Evolutionary conservation across 768 basidiomycete species (phyloP), one percentile per base, ranked within the genome.

Genomic region (Termitomyces sp.): DNA sequence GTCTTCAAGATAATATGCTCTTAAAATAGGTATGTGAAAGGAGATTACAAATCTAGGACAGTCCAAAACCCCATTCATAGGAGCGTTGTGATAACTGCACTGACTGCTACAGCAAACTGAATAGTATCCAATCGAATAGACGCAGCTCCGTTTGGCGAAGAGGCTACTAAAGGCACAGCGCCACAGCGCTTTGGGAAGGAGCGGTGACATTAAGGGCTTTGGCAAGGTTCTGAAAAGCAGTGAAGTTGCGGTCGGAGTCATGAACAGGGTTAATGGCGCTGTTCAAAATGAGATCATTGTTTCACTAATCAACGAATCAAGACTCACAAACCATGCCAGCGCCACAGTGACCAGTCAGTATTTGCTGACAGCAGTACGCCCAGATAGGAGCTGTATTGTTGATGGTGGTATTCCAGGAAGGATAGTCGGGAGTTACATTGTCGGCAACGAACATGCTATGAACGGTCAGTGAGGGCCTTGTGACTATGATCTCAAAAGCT

Each of bases 251-350:
- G 11, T 68, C 60, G 5, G 77, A 78, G 55, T 58, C 64, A 56
- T 84, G 77, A 54, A 77, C 78, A 46, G 80, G 68, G 74, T 87
- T 87, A 65, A 86, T 73, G 55, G 84, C 79, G 64, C 76, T 77
- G 51, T 12, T 19, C 10, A 38, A 48, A 44, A 50, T 44, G 50
- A 38, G 31, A 41, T 31, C 43, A 53, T 42, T 21, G 30, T 14
- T 35, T 28, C 17, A 23, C 28, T 53, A 3, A 26, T 4, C 33
- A 42, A 15, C 12, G 12, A 40, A 55, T 40, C 17, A 48, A 44
- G 3, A 71, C 75, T 70, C 57, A 77, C 76, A 80, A 81, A 80
- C 79, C 79, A 80, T 83, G 60, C 75, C 80, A 53, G 77, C 71
- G 69, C 75, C 79, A 64, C 77, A 79, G 65, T 82, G 80, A 57